These are phyloP conservation scores for Elymus sibiricus DNA, from an alignment of 176 grass and related monocot species.

Conservation along the genomic window DNA sequence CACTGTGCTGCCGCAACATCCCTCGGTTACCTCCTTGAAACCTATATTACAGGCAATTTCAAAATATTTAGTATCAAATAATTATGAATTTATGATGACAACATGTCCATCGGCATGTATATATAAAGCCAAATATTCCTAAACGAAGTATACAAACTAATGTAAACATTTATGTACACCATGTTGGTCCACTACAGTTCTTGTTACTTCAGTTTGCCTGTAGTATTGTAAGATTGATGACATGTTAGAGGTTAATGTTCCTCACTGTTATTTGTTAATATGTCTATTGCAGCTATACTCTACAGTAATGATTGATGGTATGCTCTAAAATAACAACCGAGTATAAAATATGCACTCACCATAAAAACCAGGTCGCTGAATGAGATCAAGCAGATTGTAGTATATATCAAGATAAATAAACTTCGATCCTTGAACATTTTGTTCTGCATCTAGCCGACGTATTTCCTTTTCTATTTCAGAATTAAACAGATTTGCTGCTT, in stretches of 20 bases:
- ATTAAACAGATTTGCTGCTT: slow-evolving; percentile 46
- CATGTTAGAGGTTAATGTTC: background rate
- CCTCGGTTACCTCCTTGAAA: slow-evolving; percentile 29
- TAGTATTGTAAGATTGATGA: background rate
- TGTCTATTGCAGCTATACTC: background rate
- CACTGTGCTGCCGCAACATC: slow-evolving; percentile 24
- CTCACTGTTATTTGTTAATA: background rate
- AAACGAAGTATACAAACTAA: background rate
- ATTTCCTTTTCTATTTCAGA: slow-evolving; percentile 32
- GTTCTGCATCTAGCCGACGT: slow-evolving; percentile 12
- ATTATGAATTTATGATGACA: background rate
- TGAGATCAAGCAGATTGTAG: slow-evolving; percentile 42
- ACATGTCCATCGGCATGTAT: background rate
- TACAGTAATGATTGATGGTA: background rate
- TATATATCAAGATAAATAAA: slow-evolving; percentile 60
- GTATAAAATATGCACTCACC: slow-evolving; percentile 2
- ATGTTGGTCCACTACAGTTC: background rate
- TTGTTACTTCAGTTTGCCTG: background rate
- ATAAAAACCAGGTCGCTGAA: slow-evolving; percentile 28
- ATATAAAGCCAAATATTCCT: background rate
- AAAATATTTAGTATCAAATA: background rate
- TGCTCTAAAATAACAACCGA: background rate
- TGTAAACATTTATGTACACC: background rate
- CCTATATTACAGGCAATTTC: background rate
- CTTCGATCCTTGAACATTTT: background rate